phyloP scores from a whole-genome alignment of 345 rosid genomes.

The Lepidium didymum region DNA sequence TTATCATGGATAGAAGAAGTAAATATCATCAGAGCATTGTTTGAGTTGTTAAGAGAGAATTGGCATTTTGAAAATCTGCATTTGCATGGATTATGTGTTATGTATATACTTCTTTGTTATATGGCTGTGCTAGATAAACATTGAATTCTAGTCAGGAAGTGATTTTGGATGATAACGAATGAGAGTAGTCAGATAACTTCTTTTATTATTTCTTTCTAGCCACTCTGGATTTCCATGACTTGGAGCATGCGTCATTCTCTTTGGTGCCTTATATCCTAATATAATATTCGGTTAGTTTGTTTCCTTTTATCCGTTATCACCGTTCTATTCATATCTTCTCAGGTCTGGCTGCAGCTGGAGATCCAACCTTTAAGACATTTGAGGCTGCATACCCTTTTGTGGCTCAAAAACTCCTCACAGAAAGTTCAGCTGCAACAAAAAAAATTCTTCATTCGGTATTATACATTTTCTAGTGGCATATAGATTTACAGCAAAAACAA shows the following conservation, averaged over 20 bases:
- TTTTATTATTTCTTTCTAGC: not conserved
- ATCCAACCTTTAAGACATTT: constrained; percentile 82
- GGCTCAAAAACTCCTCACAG: constrained; percentile 74
- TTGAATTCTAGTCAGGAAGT: not conserved
- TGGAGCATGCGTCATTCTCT: not conserved
- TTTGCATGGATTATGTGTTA: not conserved
- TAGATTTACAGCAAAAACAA: not conserved
- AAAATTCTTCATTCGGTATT: constrained; percentile 78
- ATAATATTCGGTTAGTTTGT: not conserved
- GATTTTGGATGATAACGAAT: not conserved
- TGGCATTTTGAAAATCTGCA: not conserved
- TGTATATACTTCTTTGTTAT: not conserved
- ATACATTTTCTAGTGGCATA: not conserved
- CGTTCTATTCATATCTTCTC: constrained; percentile 21
- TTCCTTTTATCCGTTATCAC: not conserved
- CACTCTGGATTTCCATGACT: not conserved
- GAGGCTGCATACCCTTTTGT: constrained; percentile 94
- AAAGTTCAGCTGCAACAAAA: constrained; percentile 60
- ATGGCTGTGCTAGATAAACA: not conserved
- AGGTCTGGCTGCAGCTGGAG: constrained; percentile 86
- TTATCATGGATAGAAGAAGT: too few relatives aligned
- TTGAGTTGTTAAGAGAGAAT: not conserved
- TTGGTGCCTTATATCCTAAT: not conserved
- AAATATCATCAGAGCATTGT: not conserved
- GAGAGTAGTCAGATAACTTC: not conserved